Percentiles rank a stretch among this genome's conserved stretches.
phyloP scores from a whole-genome alignment of 2,329 filamentous ascomycete genomes.

The Nannizziopsis barbatae region DNA sequence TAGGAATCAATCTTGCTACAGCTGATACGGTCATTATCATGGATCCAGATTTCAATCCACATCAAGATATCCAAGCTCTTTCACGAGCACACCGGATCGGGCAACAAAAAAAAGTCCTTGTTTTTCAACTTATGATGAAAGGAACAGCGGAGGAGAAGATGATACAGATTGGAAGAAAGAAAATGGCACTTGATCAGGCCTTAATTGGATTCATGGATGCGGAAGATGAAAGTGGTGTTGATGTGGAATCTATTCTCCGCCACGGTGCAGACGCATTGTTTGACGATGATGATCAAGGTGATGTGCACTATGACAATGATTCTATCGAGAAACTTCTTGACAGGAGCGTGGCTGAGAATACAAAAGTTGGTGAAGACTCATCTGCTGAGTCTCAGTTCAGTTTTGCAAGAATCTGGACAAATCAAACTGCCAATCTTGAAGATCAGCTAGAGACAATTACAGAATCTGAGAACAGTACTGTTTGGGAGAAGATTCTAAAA shows the following conservation, averaged over 20 bases:
- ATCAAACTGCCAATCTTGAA: slow-evolving; percentile 58
- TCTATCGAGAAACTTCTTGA: slow-evolving; percentile 89
- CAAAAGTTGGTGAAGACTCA: slow-evolving; percentile 51
- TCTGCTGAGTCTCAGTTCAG: slow-evolving; percentile 72
- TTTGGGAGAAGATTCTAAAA: slow-evolving; percentile 84
- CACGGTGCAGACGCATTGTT: slow-evolving; percentile 84
- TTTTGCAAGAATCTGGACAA: slow-evolving; percentile 84
- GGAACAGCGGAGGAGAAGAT: slow-evolving; percentile 89
- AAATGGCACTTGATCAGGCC: slow-evolving; percentile 90
- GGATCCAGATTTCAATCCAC: slow-evolving; percentile 93
- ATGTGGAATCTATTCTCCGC: slow-evolving; percentile 77
- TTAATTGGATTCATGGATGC: slow-evolving; percentile 85
- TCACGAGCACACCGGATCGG: slow-evolving; percentile 92
- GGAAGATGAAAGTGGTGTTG: slow-evolving; percentile 58
- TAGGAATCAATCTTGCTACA: slow-evolving; percentile 93
- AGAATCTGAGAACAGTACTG: slow-evolving; percentile 49
- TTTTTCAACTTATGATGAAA: slow-evolving; percentile 87
- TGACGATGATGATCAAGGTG: slow-evolving; percentile 55
- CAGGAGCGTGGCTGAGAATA: slow-evolving; percentile 67
- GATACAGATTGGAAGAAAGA: slow-evolving; percentile 87
- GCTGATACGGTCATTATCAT: slow-evolving; percentile 97
- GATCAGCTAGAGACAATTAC: slow-evolving; percentile 54
- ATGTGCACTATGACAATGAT: slow-evolving; percentile 69
- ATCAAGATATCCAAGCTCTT: slow-evolving; percentile 92
- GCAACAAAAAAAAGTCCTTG: slow-evolving; percentile 88